These are phyloP conservation scores for Thermoascus crustaceus DNA, from an alignment of 2,329 filamentous ascomycete genomes.

Conservation along the genomic window DNA sequence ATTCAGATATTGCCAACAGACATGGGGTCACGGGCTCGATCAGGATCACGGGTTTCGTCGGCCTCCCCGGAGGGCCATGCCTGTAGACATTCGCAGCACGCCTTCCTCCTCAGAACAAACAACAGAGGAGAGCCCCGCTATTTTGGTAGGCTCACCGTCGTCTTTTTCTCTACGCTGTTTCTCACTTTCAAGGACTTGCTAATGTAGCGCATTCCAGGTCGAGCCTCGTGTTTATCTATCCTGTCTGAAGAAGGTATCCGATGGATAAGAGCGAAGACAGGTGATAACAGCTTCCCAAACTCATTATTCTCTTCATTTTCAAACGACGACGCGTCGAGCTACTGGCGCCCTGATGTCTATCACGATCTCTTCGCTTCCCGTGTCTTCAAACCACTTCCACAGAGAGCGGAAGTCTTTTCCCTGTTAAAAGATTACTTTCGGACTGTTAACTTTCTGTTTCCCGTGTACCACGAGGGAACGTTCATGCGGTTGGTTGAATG, in stretches of 20 bases:
- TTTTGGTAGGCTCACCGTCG: slow-evolving; percentile 55
- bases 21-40: background rate
- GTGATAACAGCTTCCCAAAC: slow-evolving; percentile 79
- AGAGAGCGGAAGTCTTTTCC: slow-evolving; percentile 76
- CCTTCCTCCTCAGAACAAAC: slow-evolving; percentile 77
- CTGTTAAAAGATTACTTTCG: slow-evolving; percentile 86
- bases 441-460: slow-evolving; percentile 97
- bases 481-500: slow-evolving; percentile 94
- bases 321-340: slow-evolving; percentile 81
- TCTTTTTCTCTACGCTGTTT: background rate
- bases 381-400: slow-evolving; percentile 70
- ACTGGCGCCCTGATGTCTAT: slow-evolving; percentile 96
- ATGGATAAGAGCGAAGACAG: slow-evolving; percentile 94
- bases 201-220: slow-evolving; percentile 48
- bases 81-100: slow-evolving; percentile 53
- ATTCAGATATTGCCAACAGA: too few species aligned
- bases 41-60: slow-evolving; percentile 11
- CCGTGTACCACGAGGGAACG: slow-evolving; percentile 86
- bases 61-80: slow-evolving; percentile 5
- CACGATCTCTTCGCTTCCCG: slow-evolving; percentile 76
- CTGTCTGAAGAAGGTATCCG: slow-evolving; percentile 93
- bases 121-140: slow-evolving; percentile 85
- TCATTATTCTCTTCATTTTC: slow-evolving; percentile 77
- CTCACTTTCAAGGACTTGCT: slow-evolving; percentile 12
- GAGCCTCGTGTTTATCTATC: slow-evolving; percentile 89